Base-by-base conservation (phyloP, 1,139 yeast genomes). In the Suhomyces panamericanus region DNA sequence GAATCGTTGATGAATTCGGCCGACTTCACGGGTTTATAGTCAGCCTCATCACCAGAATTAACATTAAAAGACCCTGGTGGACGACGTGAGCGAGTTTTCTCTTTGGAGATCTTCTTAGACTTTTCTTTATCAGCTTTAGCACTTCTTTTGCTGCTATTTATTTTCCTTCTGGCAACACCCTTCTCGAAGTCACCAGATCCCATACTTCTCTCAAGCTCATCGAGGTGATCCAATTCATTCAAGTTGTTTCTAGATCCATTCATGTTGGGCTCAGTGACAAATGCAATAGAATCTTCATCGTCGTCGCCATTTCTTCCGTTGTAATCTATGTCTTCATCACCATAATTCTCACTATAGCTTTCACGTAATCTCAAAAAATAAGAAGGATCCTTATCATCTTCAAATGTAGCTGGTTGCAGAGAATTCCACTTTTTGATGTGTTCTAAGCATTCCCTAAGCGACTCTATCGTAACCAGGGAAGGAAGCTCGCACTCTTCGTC, bases 1-100 rank as follows among this genome's bases (percentile, higher is more conserved):
- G 87, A 82, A 43, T 77, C 83, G 47, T 71, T 70, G 36, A 86
- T 77, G 53, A 66, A 80, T 49, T 80, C 84, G 2, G 82, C 64
- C 0, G 85, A 80, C 41, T 71, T 67, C 26, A 64, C 41, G 3
- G 58, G 53, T 8, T 51, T 49, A 12, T 39, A 34, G 3, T 49
- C 46, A 2, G 42, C 45, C 35, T 55, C 62, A 30, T 59, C 62
- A 30, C 60, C 67, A 2, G 63, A 56, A 22, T 46, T 51, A 13
- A 59, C 57, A 20, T 49, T 40, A 42, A 54, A 52, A 10, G 58
- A 46, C 16, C 47, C 42, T 9, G 61, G 63, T 2, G 58, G 58
- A 20, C 59, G 55, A 31, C 57, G 56, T 32, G 49, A 13, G 16
- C 39, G 44, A 7, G 35, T 17, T 26, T 22, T 37, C 24, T 43